These are phyloP conservation scores for Jimgerdemannia lactiflua DNA, from an alignment of 192 early-diverging fungal species.

Conservation along the genomic window DNA sequence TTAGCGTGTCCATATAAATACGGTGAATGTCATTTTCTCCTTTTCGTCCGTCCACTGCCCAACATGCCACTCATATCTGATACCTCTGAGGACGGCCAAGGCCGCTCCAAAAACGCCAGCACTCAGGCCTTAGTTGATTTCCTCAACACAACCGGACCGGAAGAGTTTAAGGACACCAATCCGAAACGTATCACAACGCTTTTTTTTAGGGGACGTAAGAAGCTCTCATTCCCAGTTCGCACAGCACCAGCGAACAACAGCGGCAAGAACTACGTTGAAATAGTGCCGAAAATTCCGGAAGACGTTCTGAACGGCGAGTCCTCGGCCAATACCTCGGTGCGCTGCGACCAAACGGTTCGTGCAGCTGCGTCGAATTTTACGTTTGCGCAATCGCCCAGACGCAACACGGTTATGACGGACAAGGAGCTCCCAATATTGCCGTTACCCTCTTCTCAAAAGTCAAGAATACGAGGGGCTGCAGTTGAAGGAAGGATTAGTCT, in stretches of 20 bases:
- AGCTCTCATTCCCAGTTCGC: background rate
- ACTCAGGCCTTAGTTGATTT: constrained; percentile 36
- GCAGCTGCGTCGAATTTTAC: background rate
- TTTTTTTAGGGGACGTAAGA: constrained; percentile 18
- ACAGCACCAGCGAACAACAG: background rate
- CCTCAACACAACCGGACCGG: constrained; percentile 30
- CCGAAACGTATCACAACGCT: constrained; percentile 3
- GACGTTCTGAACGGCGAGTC: background rate
- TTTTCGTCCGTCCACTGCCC: background rate
- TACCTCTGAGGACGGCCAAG: background rate
- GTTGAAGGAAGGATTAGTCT: too few species aligned
- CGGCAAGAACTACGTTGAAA: background rate
- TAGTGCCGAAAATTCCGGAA: background rate
- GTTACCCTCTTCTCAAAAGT: too few species aligned
- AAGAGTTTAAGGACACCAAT: constrained; percentile 23
- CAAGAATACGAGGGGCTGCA: too few species aligned
- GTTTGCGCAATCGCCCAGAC: too few species aligned
- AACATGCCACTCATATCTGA: background rate
- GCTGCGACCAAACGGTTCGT: background rate
- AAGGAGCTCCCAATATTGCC: too few species aligned
- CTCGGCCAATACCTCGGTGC: background rate
- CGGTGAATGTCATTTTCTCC: background rate
- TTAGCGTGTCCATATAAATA: background rate
- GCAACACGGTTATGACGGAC: too few species aligned
- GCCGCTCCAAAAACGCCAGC: constrained; percentile 17